Conservation (phyloP, 192 early-diverging fungal genomes). For the Lobulomyces angularis region DNA sequence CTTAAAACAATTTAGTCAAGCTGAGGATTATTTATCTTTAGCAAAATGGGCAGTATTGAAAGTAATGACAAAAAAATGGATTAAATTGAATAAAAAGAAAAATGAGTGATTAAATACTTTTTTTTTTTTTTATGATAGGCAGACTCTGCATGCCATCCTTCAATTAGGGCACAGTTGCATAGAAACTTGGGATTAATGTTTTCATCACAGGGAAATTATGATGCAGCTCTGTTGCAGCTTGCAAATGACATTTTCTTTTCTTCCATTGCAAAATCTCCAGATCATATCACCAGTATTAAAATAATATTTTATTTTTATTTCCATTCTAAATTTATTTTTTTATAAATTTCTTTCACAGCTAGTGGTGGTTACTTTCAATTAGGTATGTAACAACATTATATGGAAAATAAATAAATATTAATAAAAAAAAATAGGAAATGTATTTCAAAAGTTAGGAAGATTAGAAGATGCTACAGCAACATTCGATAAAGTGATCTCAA, state of each 20-base stretch:
- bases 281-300: conserved; percentile 20
- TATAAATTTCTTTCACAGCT: not conserved
- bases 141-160: not conserved
- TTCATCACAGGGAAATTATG: conserved; percentile 15
- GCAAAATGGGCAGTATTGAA: conserved; percentile 49
- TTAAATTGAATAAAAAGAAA: no score
- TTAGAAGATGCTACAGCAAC: conserved; percentile 18
- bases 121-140: no score
- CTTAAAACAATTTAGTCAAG: conserved; percentile 35
- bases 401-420: no score
- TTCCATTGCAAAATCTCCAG: conserved; percentile 23
- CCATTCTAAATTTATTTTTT: conserved; percentile 1
- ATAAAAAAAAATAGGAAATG: no score
- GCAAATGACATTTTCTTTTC: conserved; percentile 36
- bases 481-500: conserved; percentile 30
- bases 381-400: no score
- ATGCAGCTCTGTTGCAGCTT: conserved; percentile 26
- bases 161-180: conserved; percentile 30
- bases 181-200: conserved; percentile 46
- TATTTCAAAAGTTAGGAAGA: conserved; percentile 22
- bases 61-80: conserved; percentile 18
- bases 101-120: no score
- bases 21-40: conserved; percentile 45
- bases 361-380: conserved; percentile 43
- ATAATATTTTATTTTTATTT: not conserved